Evolutionary conservation across 2,329 filamentous ascomycete species (phyloP), one percentile per base, ranked within the genome.

Genomic region (Cercospora nicotianae): DNA sequence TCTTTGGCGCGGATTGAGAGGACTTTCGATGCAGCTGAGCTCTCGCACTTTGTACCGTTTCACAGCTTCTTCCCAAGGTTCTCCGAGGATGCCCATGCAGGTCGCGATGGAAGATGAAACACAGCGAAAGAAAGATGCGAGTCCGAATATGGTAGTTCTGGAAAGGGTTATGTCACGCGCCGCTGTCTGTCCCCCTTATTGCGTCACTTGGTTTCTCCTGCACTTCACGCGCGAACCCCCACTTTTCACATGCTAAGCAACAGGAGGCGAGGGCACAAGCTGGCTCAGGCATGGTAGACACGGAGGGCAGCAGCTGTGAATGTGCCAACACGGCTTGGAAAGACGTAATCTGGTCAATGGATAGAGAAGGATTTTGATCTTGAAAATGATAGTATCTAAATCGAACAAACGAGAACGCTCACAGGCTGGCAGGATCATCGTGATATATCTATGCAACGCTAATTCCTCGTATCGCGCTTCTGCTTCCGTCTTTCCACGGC

Each of bases 401-500:
- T 60, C 26, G 31, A 60, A 63, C 63, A 66, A 69, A 68, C 68
- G 71, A 72, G 70, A 72, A 73, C 72, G 72, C 72, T 72, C 69
- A 69, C 65, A 71, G 39, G 67, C 66, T 67, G 36, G 55, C n/a
- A 60, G 60, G 64, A 67, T 65, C 23, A 20, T 30, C 39, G 45
- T 67, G 23, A 64, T 62, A 51, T 36, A 45, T 23, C 31, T 48
- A 65, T 65, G 31, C 45, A 18, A 42, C 12, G 18, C 60, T 48
- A 60, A 18, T 39, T 57, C 36, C 51, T 57, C 28, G 48, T 59
- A 30, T 39, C 51, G 16, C 63, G 53, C 61, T 70, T 69, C 33
- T 71, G 71, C 73, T 83, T 86, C 77, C 85, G 88, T 76, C 84
- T 85, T 70, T 87, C 86, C 62, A 94, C 85, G 31, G 92, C 90